Evolutionary conservation across 2,329 filamentous ascomycete genomes (phyloP).

Genomic region (Ophiostoma novo-ulmi): DNA sequence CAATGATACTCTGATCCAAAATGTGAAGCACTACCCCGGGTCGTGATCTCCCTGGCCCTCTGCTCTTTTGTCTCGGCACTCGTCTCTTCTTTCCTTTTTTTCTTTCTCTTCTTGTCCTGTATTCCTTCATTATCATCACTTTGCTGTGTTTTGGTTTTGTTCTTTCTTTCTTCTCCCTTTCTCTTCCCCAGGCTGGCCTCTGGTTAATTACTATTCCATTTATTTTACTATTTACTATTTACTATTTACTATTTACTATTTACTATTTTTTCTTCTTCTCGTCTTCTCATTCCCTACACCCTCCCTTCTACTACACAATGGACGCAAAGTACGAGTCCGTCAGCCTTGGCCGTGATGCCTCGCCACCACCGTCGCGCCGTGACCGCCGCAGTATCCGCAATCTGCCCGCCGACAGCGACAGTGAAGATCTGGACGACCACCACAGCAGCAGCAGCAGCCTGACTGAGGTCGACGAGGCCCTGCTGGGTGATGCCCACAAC

Average conservation of each 20-base stretch:
- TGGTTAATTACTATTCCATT: not conserved
- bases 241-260: not conserved
- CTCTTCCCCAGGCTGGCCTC: slow-evolving; percentile 4
- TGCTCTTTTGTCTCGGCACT: not conserved
- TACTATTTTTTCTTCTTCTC: slow-evolving; percentile 12
- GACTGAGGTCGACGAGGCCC: slow-evolving; percentile 40
- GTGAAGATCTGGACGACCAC: slow-evolving; percentile 36
- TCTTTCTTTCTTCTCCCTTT: not conserved
- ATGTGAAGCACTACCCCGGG: slow-evolving; percentile 10
- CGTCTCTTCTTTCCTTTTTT: not conserved
- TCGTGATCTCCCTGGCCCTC: slow-evolving; percentile 9
- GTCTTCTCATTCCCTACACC: not conserved
- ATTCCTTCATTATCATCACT: not conserved
- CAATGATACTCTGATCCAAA: not conserved
- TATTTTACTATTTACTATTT: not conserved
- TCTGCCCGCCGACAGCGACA: slow-evolving; percentile 30
- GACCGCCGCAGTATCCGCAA: slow-evolving; percentile 30
- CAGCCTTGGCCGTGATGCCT: slow-evolving; percentile 15
- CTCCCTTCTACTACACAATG: slow-evolving; percentile 17
- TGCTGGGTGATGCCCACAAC: slow-evolving; percentile 33
- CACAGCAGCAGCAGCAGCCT: slow-evolving; percentile 29
- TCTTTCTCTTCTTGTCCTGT: not conserved
- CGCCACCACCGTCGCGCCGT: slow-evolving; percentile 5
- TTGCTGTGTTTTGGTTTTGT: not conserved
- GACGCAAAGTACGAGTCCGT: slow-evolving; percentile 25